Evolutionary conservation across 345 rosid genomes (phyloP).

Genomic region (Populus pruinosa): DNA sequence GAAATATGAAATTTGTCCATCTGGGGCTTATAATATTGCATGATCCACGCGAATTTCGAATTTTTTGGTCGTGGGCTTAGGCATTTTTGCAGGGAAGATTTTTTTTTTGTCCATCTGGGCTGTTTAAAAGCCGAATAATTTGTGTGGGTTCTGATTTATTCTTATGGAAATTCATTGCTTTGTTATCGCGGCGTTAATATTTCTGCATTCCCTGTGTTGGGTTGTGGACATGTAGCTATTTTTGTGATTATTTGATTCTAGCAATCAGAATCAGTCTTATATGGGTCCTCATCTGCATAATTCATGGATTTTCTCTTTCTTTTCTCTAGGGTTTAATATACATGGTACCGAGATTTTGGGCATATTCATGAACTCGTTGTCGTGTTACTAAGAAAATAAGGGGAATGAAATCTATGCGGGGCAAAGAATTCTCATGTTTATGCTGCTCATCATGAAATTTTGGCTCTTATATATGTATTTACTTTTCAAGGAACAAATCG

Average conservation of each 20-base stretch:
- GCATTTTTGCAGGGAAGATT: not conserved
- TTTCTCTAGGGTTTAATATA: not conserved
- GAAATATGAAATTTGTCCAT: not conserved
- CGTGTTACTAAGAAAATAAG: not conserved
- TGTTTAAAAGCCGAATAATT: not conserved
- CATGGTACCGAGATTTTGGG: not conserved
- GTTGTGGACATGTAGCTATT: not conserved
- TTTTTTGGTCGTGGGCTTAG: not conserved
- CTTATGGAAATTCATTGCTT: not conserved
- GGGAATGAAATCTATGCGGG: not conserved
- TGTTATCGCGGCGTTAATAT: not conserved
- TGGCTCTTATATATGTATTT: no score
- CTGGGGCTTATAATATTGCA: not conserved
- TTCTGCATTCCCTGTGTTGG: not conserved
- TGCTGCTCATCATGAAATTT: not conserved
- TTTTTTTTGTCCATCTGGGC: no score
- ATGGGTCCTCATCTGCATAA: not conserved
- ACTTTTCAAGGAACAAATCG: not conserved
- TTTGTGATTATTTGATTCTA: not conserved
- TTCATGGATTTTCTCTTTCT: not conserved
- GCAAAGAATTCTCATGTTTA: not conserved
- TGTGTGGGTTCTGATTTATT: not conserved
- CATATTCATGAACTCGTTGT: not conserved
- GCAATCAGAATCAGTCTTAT: not conserved
- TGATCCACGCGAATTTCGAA: not conserved